A percentile compares a stretch with the other conserved stretches of the same genome.
These are phyloP conservation scores for Fusarium sp. DNA, from an alignment of 2,329 filamentous ascomycete species.

Conservation along the genomic window DNA sequence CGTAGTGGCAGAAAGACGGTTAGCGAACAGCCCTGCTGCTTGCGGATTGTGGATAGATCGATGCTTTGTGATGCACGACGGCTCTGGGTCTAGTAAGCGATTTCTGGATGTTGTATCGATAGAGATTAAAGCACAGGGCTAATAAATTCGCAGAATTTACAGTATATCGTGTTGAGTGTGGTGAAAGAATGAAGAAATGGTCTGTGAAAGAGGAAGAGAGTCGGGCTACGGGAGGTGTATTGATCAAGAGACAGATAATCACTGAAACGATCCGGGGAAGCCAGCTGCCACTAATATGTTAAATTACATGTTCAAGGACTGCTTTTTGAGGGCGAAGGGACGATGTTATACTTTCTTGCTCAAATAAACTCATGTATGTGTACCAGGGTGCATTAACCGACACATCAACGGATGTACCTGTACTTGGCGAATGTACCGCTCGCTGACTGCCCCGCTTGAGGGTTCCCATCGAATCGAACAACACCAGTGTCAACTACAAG, in stretches of 20 bases:
- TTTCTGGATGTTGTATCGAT: background rate
- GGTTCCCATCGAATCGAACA: background rate
- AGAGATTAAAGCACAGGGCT: background rate
- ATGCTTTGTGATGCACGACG: background rate
- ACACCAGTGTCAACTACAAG: background rate
- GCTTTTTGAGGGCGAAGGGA: background rate
- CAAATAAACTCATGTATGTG: constrained; percentile 22
- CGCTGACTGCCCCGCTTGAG: background rate
- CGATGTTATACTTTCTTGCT: constrained; percentile 27
- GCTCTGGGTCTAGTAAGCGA: background rate
- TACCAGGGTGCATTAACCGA: background rate
- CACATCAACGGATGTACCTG: constrained; percentile 12
- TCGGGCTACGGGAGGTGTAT: background rate
- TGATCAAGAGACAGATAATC: background rate
- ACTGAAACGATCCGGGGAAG: background rate
- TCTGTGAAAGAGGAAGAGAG: background rate
- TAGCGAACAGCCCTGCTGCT: background rate
- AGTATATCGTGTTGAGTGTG: background rate
- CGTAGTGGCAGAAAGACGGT: background rate
- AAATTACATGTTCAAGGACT: background rate
- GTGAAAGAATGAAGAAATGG: background rate
- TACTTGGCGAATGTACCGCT: constrained; percentile 23
- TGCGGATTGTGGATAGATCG: background rate
- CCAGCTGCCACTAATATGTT: background rate
- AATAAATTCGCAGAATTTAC: background rate